Evolutionary conservation across 176 grass and related monocot genomes (phyloP), one percentile per base, ranked within the genome.

Genomic region (Tuctoria greenei): DNA sequence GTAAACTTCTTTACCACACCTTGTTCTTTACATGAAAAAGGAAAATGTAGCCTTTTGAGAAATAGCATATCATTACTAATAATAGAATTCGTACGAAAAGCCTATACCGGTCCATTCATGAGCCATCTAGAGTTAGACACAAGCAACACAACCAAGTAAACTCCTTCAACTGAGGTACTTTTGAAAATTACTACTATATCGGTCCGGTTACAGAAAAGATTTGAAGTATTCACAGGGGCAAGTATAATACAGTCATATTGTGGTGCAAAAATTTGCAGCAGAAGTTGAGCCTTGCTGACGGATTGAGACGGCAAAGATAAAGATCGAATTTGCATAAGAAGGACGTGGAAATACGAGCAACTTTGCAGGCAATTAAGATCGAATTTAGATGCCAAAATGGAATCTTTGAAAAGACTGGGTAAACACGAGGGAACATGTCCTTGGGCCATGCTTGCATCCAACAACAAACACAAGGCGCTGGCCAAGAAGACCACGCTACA

Each of bases 371-470:
- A 54, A 43, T n/a, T 31, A 23, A 50, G 8, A 73, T 73, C 21
- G 8, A 25, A 43, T 8, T 18, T 40, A 34, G 36, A 16, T 7
- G 35, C 8, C 8, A 42, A 28, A 41, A 8, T 42, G 25, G 38
- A 1, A 10, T 2, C 20, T 13, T 23, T 35, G 36, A 42, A 38
- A 55, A 51, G 15, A 51, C 4, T 5, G 8, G 66, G 26, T 66
- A 67, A 65, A 55, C 35, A 5, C 36, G 69, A 68, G n/a, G 52
- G 23, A 51, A 6, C 18, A 7, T 18, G 47, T 20, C 45, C 45
- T 47, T 43, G 55, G 43, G 5, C 14, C 14, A 57, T 21, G 20
- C 26, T 64, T 66, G 68, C 67, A 64, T 52, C 73, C 10, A 79
- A 27, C 75, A 14, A 57, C 14, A 75, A 67, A n/a, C 7, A 14